Evolutionary conservation across 2,329 filamentous ascomycete genomes (phyloP), one percentile per base, ranked within the genome.

Genomic region (Escovopsis sp.): DNA sequence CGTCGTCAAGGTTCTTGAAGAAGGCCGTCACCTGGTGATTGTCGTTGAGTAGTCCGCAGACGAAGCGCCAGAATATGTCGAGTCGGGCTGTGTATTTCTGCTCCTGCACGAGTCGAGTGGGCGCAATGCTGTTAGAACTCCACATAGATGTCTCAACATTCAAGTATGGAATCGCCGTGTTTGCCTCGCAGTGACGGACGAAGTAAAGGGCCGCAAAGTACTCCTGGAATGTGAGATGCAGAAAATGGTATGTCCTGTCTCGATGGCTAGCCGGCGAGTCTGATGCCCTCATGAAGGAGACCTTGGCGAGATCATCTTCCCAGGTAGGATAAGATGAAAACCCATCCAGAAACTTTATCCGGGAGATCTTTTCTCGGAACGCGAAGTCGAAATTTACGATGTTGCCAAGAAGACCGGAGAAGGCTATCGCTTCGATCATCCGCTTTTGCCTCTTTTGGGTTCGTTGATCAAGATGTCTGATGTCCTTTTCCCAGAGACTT

Each of bases 201-300:
- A 39, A 42, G 4, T 39, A 39, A 2, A 36, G 41, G 3, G 41
- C 41, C 1, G 58, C 61, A 47, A 66, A 65, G 40, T 54, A 65
- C 44, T 66, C 63, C 42, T 65, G 62, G 44, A 62, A 63, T 1
- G 62, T 65, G 8, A 65, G 45, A 42, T 67, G 63, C 30, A 65
- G 20, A 39, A 67, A 66, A 43, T 66, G 56, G 40, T 64, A 65
- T 16, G 29, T 56, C 45, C 40, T 47, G 15, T 49, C 27, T 14
- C 43, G 12, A 4, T 42, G 12, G 1, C 50, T 20, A 42, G 43
- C 29, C 13, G 44, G 50, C 8, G 45, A 20, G 37, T 58, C 52
- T 29, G 60, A 60, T 6, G 55, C 53, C 2, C 58, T 10, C 7
- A 34, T 14, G 8, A 33, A 33, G 11, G 31, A 33, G 11, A 33